A percentile compares a stretch with the other conserved stretches of the same genome.
These are phyloP conservation scores for Chlorella sp. DNA, from an alignment of 139 green algal species.

Conservation along the genomic window DNA sequence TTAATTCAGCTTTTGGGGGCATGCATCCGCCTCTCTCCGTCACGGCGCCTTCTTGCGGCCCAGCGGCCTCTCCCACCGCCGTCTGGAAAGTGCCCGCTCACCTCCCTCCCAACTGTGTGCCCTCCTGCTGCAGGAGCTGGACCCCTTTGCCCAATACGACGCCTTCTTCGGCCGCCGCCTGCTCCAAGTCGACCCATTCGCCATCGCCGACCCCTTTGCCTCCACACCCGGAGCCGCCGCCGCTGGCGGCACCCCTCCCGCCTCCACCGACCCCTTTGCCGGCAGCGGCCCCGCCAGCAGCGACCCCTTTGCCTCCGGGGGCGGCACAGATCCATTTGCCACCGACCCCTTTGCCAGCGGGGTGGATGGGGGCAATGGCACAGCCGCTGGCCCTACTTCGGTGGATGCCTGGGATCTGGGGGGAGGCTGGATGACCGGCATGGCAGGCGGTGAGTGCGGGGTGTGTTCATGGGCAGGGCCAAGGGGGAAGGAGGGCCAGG, in stretches of 20 bases:
- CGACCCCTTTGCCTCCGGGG: constrained; percentile 38
- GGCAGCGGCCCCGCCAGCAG: not conserved
- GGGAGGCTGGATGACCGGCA: constrained; percentile 61
- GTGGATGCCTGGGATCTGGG: constrained; percentile 47
- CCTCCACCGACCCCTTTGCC: not conserved
- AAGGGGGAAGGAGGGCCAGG: too few species aligned
- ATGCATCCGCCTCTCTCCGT: too few species aligned
- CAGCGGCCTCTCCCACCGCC: too few species aligned
- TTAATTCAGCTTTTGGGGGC: too few species aligned
- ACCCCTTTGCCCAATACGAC: constrained; percentile 7
- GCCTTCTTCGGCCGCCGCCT: constrained; percentile 34
- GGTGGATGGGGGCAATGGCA: not conserved
- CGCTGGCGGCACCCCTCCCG: not conserved
- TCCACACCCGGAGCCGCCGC: not conserved
- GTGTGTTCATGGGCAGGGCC: not conserved
- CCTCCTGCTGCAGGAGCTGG: not conserved
- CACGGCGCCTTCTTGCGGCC: too few species aligned
- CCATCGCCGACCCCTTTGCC: constrained; percentile 7
- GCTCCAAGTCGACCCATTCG: constrained; percentile 20
- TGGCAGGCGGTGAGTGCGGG: constrained; percentile 33
- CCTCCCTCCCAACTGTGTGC: too few species aligned
- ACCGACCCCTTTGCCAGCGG: constrained; percentile 20
- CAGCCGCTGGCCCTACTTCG: not conserved
- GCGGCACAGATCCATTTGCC: constrained; percentile 19
- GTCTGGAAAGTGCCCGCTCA: too few species aligned